phyloP scores from a whole-genome alignment of 345 rosid species.

The Syzygium aqueum region DNA sequence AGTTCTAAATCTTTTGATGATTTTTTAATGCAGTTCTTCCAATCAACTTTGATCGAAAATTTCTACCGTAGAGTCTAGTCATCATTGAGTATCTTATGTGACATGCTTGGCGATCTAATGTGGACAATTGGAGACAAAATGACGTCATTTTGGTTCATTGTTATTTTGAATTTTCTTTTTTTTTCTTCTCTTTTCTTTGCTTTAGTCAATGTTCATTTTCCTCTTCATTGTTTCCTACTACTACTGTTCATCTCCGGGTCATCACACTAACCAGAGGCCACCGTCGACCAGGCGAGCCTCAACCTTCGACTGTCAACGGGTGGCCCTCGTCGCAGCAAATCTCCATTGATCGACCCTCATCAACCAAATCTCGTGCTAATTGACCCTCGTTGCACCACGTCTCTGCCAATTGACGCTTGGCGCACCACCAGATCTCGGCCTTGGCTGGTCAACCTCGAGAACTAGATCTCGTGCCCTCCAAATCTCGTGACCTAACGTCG shows the following conservation, averaged over 20 bases:
- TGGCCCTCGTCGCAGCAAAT: background rate
- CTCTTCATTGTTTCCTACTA: background rate
- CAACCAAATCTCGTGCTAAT: background rate
- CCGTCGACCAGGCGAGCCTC: background rate
- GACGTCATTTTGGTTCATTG: background rate
- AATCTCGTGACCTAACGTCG: background rate
- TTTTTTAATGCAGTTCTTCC: background rate
- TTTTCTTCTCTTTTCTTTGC: background rate
- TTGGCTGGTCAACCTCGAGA: background rate
- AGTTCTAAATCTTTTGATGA: background rate
- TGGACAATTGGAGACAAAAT: background rate
- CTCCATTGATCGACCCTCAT: background rate
- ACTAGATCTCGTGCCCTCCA: background rate
- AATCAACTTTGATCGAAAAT: background rate
- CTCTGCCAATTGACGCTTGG: background rate
- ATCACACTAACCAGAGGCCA: background rate
- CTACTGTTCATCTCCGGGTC: background rate
- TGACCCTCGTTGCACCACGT: background rate
- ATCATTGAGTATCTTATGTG: rapidly evolving
- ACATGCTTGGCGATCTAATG: background rate
- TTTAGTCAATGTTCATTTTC: background rate
- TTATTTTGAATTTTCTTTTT: background rate
- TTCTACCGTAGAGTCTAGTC: too few relatives aligned
- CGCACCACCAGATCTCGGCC: background rate
- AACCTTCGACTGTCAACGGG: background rate